A percentile compares a stretch with the other conserved stretches of the same genome.
These are phyloP conservation scores for Gautieria morchelliformis DNA, from an alignment of 768 basidiomycete species.

Conservation along the genomic window DNA sequence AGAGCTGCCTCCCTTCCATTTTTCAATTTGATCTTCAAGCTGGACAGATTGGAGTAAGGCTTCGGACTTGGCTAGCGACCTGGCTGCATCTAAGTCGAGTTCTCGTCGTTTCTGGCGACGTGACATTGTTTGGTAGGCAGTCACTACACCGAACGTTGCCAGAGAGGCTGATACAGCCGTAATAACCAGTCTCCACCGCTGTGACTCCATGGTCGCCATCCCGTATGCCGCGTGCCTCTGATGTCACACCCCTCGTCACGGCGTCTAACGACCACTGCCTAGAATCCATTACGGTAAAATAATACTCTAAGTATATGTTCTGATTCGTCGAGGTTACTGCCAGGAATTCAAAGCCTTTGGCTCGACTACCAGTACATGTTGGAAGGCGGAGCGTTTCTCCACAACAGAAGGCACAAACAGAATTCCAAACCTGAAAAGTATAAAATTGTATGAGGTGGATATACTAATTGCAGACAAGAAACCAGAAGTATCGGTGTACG, in stretches of 20 bases:
- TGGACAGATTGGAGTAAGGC: not conserved
- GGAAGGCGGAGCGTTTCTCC: too few species aligned
- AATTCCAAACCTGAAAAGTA: too few species aligned
- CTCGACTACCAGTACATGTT: too few species aligned
- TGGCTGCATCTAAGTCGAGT: conserved; percentile 47
- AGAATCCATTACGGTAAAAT: too few species aligned
- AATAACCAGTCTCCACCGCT: conserved; percentile 37
- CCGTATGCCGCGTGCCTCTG: not conserved
- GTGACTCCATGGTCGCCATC: not conserved
- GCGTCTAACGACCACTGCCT: too few species aligned
- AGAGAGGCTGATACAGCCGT: conserved; percentile 58
- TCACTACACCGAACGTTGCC: conserved; percentile 49
- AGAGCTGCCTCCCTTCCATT: not conserved
- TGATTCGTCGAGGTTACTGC: too few species aligned
- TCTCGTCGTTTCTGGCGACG: conserved; percentile 38
- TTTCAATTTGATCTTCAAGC: not conserved
- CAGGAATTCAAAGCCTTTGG: too few species aligned
- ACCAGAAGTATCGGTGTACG: too few species aligned
- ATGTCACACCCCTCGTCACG: not conserved
- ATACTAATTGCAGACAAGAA: too few species aligned
- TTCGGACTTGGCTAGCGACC: conserved; percentile 30
- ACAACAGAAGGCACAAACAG: too few species aligned
- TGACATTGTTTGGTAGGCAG: conserved; percentile 43
- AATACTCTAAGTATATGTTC: too few species aligned
- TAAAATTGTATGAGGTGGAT: too few species aligned